A percentile compares a stretch with the other conserved stretches of the same genome.
These are phyloP conservation scores for Saprolegnia diclina DNA, from an alignment of 352 stramenopile genomes.

Conservation along the genomic window DNA sequence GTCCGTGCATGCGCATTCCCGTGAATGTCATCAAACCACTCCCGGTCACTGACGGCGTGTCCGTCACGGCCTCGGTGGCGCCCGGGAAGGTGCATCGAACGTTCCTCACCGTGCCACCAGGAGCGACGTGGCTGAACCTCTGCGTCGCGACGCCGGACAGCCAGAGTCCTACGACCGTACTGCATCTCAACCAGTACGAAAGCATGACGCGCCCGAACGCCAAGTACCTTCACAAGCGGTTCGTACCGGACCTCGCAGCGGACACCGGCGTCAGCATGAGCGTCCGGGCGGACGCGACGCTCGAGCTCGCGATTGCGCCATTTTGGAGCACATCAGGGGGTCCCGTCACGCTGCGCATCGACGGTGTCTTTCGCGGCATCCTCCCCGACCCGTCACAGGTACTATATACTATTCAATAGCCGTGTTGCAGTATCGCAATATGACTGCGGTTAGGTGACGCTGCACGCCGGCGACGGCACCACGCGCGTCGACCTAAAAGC, in stretches of 20 bases:
- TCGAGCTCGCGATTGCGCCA: conserved; percentile 85
- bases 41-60: not conserved
- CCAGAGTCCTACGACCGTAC: conserved; percentile 35
- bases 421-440: not conserved
- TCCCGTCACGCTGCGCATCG: conserved; percentile 57
- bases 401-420: conserved; percentile 32
- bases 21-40: conserved; percentile 84
- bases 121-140: conserved; percentile 82
- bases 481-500: conserved; percentile 31
- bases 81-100: conserved; percentile 66
- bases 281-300: conserved; percentile 58
- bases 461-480: conserved; percentile 72
- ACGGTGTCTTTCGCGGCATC: conserved; percentile 82
- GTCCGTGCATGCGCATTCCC: conserved; percentile 84
- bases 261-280: conserved; percentile 65
- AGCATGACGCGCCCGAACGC: conserved; percentile 74
- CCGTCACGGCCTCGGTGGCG: conserved; percentile 8
- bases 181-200: conserved; percentile 88
- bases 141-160: conserved; percentile 36
- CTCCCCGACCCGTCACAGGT: conserved; percentile 59
- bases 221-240: conserved; percentile 62
- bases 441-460: conserved; percentile 46
- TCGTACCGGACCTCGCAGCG: conserved; percentile 56
- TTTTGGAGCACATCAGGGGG: conserved; percentile 87
- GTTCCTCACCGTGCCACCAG: conserved; percentile 73